Conservation (phyloP, 306 rosid genomes). For the Malus orientalis region DNA sequence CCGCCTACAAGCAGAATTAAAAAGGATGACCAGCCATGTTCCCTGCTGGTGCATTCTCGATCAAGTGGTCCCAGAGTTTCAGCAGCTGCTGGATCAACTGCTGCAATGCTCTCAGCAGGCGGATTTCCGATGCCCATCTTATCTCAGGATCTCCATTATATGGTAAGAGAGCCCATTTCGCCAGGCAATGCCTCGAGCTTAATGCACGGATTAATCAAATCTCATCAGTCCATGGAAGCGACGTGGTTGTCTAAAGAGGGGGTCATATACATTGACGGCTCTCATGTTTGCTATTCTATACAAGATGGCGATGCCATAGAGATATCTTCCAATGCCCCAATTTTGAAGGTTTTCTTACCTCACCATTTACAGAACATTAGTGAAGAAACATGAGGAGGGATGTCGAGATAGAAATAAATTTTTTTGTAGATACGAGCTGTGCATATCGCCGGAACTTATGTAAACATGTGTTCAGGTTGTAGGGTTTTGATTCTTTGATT, state of each 20-base stretch:
- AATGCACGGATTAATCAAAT: constrained; percentile 51
- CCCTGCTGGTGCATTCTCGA: constrained; percentile 50
- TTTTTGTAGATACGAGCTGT: constrained; percentile 11
- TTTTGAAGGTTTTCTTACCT: constrained; percentile 66
- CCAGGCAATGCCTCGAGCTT: constrained; percentile 31
- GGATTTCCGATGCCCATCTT: constrained; percentile 65
- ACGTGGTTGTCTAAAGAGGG: constrained; percentile 61
- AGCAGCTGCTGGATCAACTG: constrained; percentile 87
- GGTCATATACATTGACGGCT: constrained; percentile 63
- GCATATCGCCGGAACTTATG: not conserved
- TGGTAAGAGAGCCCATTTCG: constrained; percentile 84
- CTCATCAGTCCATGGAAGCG: constrained; percentile 38
- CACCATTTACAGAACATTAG: constrained; percentile 15
- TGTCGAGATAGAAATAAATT: not conserved
- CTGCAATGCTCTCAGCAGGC: constrained; percentile 92
- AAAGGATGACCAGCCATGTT: constrained; percentile 35
- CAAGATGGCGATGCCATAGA: constrained; percentile 53
- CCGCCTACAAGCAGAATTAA: constrained; percentile 35
- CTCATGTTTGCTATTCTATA: constrained; percentile 44
- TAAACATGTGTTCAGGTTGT: not conserved
- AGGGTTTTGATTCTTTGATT: not conserved
- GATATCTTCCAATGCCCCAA: constrained; percentile 67
- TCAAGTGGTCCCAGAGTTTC: constrained; percentile 93
- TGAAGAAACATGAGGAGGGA: constrained; percentile 11
- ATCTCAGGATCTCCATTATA: constrained; percentile 75